Conservation (phyloP, 192 early-diverging fungal genomes). For the Chytriomyces sp. region DNA sequence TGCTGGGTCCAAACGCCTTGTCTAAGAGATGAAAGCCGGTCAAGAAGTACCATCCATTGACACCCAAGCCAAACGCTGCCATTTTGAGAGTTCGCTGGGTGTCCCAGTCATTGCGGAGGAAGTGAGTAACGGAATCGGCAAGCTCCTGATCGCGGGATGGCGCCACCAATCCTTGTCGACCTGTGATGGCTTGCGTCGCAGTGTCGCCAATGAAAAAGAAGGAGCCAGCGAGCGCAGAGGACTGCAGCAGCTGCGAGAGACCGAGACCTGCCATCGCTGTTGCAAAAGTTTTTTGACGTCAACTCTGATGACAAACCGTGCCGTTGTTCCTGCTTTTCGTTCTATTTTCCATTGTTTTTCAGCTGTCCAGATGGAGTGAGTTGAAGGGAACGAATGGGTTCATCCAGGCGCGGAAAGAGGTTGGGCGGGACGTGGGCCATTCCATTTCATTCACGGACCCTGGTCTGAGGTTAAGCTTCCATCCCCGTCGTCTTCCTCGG, state of each 20-base stretch:
- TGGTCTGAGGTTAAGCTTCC: no score
- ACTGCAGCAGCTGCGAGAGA: neutral
- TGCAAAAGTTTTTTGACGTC: neutral
- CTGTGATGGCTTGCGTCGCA: neutral
- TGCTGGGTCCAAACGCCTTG: slow-evolving; percentile 2
- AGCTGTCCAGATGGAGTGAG: neutral
- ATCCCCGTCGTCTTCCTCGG: no score
- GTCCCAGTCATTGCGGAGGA: slow-evolving; percentile 3
- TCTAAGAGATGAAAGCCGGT: slow-evolving; percentile 12
- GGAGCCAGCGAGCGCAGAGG: slow-evolving; percentile 10
- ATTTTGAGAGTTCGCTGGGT: slow-evolving; percentile 17
- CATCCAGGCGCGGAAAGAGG: neutral
- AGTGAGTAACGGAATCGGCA: no score
- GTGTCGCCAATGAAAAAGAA: slow-evolving; percentile 24
- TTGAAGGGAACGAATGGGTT: neutral
- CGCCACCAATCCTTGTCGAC: neutral
- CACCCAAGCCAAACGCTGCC: slow-evolving; percentile 23
- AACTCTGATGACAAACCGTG: neutral
- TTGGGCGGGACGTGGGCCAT: neutral
- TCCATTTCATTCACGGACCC: no score
- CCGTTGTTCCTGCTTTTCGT: neutral
- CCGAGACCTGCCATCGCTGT: neutral
- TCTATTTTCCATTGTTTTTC: neutral
- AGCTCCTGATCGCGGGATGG: neutral
- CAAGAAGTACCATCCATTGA: slow-evolving; percentile 25